These are phyloP conservation scores for Ilex paraguariensis DNA, from an alignment of 305 asterid genomes.

Conservation along the genomic window DNA sequence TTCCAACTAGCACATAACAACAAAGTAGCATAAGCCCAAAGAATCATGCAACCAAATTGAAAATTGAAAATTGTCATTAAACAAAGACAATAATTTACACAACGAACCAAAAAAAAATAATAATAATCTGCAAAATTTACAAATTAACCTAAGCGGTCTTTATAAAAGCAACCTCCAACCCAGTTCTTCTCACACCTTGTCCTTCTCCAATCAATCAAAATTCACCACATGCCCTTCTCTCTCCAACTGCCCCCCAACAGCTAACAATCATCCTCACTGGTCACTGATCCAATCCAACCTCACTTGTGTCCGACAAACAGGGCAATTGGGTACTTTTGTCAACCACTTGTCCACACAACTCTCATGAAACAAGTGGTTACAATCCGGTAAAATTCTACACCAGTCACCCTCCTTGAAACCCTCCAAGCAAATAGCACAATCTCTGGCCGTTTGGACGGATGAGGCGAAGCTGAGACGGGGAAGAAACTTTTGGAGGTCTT, in stretches of 20 bases:
- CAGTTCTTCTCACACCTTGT: too few relatives aligned
- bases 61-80: too few relatives aligned
- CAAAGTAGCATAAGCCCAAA: too few relatives aligned
- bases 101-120: too few relatives aligned
- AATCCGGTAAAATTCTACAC: slow-evolving; percentile 29
- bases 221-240: slow-evolving; percentile 2
- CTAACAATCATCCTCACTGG: slow-evolving; percentile 29
- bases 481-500: slow-evolving; percentile 13
- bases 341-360: slow-evolving; percentile 37
- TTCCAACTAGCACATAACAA: too few relatives aligned
- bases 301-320: slow-evolving; percentile 35
- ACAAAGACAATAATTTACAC: too few relatives aligned
- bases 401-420: slow-evolving; percentile 26
- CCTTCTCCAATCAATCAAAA: neutral
- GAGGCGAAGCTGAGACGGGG: slow-evolving; percentile 17
- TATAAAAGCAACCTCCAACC: too few relatives aligned
- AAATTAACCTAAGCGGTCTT: too few relatives aligned
- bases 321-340: slow-evolving; percentile 28
- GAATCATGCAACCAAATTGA: too few relatives aligned
- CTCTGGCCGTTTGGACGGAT: slow-evolving; percentile 9
- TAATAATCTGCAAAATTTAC: too few relatives aligned
- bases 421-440: slow-evolving; percentile 37
- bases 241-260: slow-evolving; percentile 30
- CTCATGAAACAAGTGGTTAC: slow-evolving; percentile 33
- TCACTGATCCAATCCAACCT: slow-evolving; percentile 10